These are phyloP conservation scores for Phytophthora agathidicida DNA, from an alignment of 352 stramenopile species.

Conservation along the genomic window DNA sequence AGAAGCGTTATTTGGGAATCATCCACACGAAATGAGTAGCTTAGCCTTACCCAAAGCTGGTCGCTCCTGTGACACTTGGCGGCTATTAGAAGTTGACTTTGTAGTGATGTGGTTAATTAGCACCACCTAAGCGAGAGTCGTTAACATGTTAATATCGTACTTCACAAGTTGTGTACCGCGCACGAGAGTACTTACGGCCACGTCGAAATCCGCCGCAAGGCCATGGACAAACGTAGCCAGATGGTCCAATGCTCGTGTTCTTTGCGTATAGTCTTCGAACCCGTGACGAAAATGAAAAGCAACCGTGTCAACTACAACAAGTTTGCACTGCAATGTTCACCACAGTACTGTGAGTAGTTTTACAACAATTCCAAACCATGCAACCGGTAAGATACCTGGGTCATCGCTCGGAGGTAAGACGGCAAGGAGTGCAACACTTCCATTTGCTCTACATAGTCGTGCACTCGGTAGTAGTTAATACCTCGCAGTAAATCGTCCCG, in stretches of 20 bases:
- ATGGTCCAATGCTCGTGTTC: slow-evolving; percentile 69
- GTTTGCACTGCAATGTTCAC: slow-evolving; percentile 55
- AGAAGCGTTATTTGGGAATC: background rate
- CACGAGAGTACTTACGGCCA: slow-evolving; percentile 40
- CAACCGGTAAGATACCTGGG: slow-evolving; percentile 32
- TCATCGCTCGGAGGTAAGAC: slow-evolving; percentile 46
- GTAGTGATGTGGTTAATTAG: slow-evolving; percentile 81
- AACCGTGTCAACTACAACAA: slow-evolving; percentile 93
- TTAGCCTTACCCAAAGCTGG: slow-evolving; percentile 39
- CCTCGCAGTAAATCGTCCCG: slow-evolving; percentile 85
- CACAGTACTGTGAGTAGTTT: background rate
- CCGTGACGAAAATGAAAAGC: slow-evolving; percentile 94
- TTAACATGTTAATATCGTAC: background rate
- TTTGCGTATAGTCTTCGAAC: slow-evolving; percentile 75
- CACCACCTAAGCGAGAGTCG: slow-evolving; percentile 53
- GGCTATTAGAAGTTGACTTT: slow-evolving; percentile 32
- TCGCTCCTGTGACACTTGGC: slow-evolving; percentile 19
- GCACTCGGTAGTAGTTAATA: slow-evolving; percentile 78
- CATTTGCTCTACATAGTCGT: slow-evolving; percentile 91
- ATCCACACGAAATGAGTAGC: background rate
- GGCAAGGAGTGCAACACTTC: slow-evolving; percentile 85
- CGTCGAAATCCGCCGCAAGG: slow-evolving; percentile 57
- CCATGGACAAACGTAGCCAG: slow-evolving; percentile 75
- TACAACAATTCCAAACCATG: background rate
- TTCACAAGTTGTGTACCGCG: background rate